Evolutionary conservation across 495 filamentous ascomycete species (phyloP).

Genomic region (Aspergillus conjunctus): DNA sequence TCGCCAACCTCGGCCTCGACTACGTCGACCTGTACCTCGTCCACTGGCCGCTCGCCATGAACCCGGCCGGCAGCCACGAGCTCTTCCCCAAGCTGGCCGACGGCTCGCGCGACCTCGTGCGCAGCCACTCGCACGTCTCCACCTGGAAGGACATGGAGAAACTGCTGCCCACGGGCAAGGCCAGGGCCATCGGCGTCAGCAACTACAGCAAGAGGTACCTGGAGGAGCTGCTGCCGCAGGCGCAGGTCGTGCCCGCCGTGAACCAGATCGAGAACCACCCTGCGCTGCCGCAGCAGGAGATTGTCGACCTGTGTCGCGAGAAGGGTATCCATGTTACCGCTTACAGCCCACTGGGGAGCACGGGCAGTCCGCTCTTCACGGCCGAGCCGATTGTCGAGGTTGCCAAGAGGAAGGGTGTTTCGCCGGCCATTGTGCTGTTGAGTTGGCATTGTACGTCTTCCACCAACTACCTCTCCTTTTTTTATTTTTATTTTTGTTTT

Average conservation of each 20-base stretch:
- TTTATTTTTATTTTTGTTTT: background rate
- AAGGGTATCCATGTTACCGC: constrained; percentile 78
- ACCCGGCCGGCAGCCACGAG: constrained; percentile 74
- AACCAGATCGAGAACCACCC: constrained; percentile 92
- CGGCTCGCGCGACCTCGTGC: constrained; percentile 68
- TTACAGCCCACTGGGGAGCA: constrained; percentile 77
- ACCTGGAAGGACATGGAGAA: constrained; percentile 84
- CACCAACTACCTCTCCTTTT: background rate
- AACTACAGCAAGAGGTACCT: constrained; percentile 79
- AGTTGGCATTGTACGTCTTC: constrained; percentile 69
- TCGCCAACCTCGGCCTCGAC: constrained; percentile 70
- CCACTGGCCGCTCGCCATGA: constrained; percentile 87
- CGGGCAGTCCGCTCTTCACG: constrained; percentile 70
- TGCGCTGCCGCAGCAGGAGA: constrained; percentile 79
- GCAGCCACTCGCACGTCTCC: constrained; percentile 63
- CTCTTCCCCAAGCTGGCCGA: constrained; percentile 73
- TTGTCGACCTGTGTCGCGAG: constrained; percentile 71
- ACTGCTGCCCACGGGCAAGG: constrained; percentile 66
- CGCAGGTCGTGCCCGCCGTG: constrained; percentile 70
- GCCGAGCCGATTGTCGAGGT: constrained; percentile 69
- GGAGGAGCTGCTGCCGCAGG: constrained; percentile 68
- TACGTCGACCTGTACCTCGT: constrained; percentile 83
- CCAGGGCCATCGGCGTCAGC: constrained; percentile 76
- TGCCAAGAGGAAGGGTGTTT: constrained; percentile 67
- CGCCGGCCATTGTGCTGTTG: constrained; percentile 63